Conservation (phyloP, 306 rosid genomes). For the Malus asiatica region DNA sequence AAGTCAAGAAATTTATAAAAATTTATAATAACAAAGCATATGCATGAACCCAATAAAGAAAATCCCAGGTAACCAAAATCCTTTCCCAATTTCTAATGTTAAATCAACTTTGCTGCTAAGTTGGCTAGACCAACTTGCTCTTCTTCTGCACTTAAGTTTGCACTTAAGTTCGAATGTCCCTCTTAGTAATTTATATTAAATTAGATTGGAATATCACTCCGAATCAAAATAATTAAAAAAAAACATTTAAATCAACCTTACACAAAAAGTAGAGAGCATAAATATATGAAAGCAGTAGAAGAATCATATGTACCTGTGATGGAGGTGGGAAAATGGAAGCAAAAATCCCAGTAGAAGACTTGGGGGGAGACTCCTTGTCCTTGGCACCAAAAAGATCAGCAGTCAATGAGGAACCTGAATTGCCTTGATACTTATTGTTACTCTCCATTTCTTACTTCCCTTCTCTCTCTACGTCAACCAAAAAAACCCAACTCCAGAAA, state of each 20-base stretch:
- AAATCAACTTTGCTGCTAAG: too few species aligned
- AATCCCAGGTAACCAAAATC: slow-evolving; percentile 1
- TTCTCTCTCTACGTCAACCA: not conserved
- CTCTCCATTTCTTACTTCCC: not conserved
- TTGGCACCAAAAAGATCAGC: slow-evolving; percentile 45
- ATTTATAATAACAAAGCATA: not conserved
- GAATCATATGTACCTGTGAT: slow-evolving; percentile 18
- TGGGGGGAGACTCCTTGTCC: slow-evolving; percentile 31
- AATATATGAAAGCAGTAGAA: not conserved
- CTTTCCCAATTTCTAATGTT: not conserved
- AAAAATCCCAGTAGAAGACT: slow-evolving; percentile 33
- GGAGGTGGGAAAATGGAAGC: slow-evolving; percentile 45
- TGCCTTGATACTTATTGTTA: slow-evolving; percentile 19
- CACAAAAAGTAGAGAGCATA: not conserved
- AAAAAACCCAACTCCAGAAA: slow-evolving; percentile 6
- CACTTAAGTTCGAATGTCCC: too few species aligned
- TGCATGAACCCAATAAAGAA: not conserved
- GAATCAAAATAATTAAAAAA: not conserved
- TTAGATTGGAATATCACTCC: not conserved
- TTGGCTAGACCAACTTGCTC: too few species aligned
- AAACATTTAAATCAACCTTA: not conserved
- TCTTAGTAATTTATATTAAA: too few species aligned
- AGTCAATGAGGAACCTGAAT: slow-evolving; percentile 33
- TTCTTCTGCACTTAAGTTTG: too few species aligned
- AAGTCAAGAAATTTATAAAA: not conserved